Percentiles rank a stretch among this genome's conserved stretches.
Evolutionary conservation across 73 alveolate species (phyloP).

Genomic region (Symbiodinium natans): DNA sequence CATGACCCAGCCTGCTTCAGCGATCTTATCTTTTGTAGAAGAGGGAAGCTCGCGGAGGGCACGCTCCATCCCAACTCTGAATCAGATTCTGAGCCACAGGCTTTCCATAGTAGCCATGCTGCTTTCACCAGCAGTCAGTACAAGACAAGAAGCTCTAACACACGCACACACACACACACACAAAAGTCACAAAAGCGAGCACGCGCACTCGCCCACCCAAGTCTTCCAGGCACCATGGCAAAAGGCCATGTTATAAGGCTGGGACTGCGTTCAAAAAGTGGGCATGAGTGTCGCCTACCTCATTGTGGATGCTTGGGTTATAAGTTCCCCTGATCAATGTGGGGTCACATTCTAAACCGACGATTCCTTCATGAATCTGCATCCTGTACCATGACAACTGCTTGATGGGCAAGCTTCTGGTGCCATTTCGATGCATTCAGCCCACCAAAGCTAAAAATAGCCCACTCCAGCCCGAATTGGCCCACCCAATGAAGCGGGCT

Average conservation of each 20-base stretch:
- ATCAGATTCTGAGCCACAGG: too few relatives aligned
- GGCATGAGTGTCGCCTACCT: too few relatives aligned
- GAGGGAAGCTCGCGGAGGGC: too few relatives aligned
- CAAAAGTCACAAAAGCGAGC: not conserved
- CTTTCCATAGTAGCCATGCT: not conserved
- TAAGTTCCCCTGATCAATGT: too few relatives aligned
- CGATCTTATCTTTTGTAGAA: not conserved
- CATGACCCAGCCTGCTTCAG: not conserved
- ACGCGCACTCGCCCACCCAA: too few relatives aligned
- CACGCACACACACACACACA: not conserved
- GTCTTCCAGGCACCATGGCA: not conserved
- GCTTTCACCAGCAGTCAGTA: not conserved
- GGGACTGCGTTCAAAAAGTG: too few relatives aligned
- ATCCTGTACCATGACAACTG: too few relatives aligned
- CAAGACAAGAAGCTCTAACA: not conserved
- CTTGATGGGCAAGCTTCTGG: not conserved
- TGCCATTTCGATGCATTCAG: too few relatives aligned
- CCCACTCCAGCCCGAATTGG: not conserved
- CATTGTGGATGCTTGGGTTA: too few relatives aligned
- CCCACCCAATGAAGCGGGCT: not conserved
- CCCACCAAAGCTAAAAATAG: not conserved
- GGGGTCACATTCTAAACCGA: too few relatives aligned
- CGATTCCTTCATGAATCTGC: not conserved
- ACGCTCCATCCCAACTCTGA: too few relatives aligned
- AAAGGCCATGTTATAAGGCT: not conserved